Evolutionary conservation across 495 filamentous ascomycete species (phyloP).

Genomic region (Penicillium cataractarum): DNA sequence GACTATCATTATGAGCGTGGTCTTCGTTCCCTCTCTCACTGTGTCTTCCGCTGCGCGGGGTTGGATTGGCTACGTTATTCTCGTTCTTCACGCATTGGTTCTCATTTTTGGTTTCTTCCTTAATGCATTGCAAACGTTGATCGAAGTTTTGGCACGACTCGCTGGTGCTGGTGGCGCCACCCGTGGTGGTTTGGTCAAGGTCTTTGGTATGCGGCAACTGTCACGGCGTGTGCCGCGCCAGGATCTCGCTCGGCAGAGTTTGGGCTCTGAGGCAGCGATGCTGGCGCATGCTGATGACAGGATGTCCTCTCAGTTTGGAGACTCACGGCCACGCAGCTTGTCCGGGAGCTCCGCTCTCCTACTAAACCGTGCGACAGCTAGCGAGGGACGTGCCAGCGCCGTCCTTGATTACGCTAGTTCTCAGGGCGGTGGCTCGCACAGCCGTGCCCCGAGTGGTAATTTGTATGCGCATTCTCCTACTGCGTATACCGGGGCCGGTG

Average conservation of each 20-base stretch:
- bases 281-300: slow-evolving; percentile 64
- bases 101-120: slow-evolving; percentile 93
- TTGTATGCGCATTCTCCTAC: slow-evolving; percentile 70
- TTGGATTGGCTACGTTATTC: slow-evolving; percentile 94
- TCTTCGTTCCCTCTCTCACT: slow-evolving; percentile 82
- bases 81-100: slow-evolving; percentile 83
- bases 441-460: slow-evolving; percentile 53
- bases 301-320: slow-evolving; percentile 68
- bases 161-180: slow-evolving; percentile 80
- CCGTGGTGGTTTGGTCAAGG: slow-evolving; percentile 85
- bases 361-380: slow-evolving; percentile 57
- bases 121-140: slow-evolving; percentile 84
- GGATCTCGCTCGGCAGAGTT: slow-evolving; percentile 67
- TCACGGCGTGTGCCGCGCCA: slow-evolving; percentile 71
- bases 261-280: slow-evolving; percentile 81
- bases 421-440: slow-evolving; percentile 48
- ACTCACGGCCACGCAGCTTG: slow-evolving; percentile 73
- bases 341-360: slow-evolving; percentile 82
- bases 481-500: slow-evolving; percentile 68
- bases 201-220: slow-evolving; percentile 91
- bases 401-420: slow-evolving; percentile 52
- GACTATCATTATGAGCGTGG: slow-evolving; percentile 78
- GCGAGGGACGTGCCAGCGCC: slow-evolving; percentile 50
- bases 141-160: slow-evolving; percentile 82
- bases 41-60: slow-evolving; percentile 77